Conservation (phyloP, 129 eudicot species). For the Tagetes patula region DNA sequence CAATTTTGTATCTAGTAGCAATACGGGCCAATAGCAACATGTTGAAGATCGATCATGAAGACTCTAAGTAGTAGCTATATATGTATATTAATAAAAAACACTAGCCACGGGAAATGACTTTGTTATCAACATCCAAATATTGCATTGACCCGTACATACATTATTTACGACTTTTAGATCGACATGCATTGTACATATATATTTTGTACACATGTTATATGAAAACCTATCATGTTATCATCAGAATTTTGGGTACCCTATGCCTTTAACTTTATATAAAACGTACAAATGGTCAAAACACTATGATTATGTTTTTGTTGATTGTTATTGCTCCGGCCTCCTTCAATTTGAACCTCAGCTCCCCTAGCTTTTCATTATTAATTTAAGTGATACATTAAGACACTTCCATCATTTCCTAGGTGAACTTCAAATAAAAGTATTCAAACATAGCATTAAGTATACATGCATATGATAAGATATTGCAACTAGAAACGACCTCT, state of each 20-base stretch:
- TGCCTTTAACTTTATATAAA: conserved; percentile 15
- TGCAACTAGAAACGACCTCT: conserved; percentile 32
- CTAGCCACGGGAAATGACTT: neutral
- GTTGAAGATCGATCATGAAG: too few species aligned
- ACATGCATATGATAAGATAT: conserved; percentile 35
- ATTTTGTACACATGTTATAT: neutral
- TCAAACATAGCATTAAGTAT: conserved; percentile 36
- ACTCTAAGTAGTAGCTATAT: too few species aligned
- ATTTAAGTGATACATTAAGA: conserved; percentile 33
- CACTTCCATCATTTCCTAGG: conserved; percentile 42
- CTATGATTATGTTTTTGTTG: conserved; percentile 36
- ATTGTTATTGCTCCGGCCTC: conserved; percentile 23
- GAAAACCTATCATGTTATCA: conserved; percentile 2
- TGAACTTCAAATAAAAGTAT: conserved; percentile 37
- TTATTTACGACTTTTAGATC: neutral
- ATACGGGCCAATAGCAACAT: too few species aligned
- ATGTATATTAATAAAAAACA: neutral
- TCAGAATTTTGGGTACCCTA: conserved; percentile 2
- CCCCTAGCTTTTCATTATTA: conserved; percentile 16
- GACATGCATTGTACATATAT: neutral
- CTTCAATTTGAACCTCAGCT: conserved; percentile 24
- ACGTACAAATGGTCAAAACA: conserved; percentile 18
- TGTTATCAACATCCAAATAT: conserved; percentile 9
- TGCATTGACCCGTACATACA: conserved; percentile 1
- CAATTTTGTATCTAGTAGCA: too few species aligned